Percentiles rank a stretch among this genome's conserved stretches.
These are phyloP conservation scores for Macrophomina tecta DNA, from an alignment of 2,329 filamentous ascomycete genomes.

Conservation along the genomic window DNA sequence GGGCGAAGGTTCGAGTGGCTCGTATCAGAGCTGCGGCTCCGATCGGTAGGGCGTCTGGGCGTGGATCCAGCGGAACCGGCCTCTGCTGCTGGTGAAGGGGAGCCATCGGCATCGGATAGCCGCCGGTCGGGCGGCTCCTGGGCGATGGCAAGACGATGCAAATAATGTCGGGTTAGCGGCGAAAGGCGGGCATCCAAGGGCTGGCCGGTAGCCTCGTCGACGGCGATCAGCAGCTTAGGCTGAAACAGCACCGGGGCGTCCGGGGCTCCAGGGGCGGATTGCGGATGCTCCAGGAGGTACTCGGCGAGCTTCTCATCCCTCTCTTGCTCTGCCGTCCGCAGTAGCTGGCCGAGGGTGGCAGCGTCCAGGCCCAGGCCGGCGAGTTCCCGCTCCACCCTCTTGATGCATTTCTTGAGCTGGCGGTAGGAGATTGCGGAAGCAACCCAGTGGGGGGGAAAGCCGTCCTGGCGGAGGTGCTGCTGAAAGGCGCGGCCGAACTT, in stretches of 20 bases:
- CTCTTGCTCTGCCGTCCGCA: constrained; percentile 44
- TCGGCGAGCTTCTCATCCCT: constrained; percentile 21
- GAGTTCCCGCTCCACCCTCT: constrained; percentile 76
- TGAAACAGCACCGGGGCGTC: constrained; percentile 51
- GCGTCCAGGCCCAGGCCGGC: constrained; percentile 73
- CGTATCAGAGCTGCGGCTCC: neutral
- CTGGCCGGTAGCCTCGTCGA: constrained; percentile 70
- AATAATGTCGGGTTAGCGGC: constrained; percentile 66
- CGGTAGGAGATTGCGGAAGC: constrained; percentile 81
- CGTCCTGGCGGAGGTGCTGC: constrained; percentile 71
- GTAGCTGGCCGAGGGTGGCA: constrained; percentile 70
- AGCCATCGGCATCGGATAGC: neutral
- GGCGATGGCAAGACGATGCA: constrained; percentile 64
- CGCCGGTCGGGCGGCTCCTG: constrained; percentile 2
- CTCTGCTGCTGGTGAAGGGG: neutral
- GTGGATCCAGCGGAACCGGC: neutral
- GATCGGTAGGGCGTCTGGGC: neutral
- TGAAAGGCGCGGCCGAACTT: constrained; percentile 86
- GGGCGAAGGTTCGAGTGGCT: constrained; percentile 11
- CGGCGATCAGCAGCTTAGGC: constrained; percentile 73
- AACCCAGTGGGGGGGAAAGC: constrained; percentile 74
- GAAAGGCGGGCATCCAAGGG: constrained; percentile 73
- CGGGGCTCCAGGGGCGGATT: neutral
- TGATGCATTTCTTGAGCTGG: constrained; percentile 87
- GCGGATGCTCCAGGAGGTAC: constrained; percentile 17